Evolutionary conservation across 2,329 filamentous ascomycete species (phyloP).

Genomic region (Calonectria pteridis): DNA sequence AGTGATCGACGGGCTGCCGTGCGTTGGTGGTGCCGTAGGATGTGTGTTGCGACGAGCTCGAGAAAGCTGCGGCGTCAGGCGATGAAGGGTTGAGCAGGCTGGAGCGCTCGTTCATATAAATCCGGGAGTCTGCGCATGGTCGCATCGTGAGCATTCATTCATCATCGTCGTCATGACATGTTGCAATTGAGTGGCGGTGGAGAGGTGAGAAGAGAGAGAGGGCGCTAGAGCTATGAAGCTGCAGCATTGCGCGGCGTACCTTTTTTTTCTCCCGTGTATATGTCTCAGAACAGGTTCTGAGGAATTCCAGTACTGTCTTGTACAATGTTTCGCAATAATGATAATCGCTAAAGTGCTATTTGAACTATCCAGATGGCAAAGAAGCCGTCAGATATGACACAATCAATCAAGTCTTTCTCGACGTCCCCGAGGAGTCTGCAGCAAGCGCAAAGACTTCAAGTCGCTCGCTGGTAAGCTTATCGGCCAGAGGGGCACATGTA

Average conservation of each 20-base stretch:
- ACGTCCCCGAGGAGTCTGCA: slow-evolving; percentile 56
- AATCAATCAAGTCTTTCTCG: slow-evolving; percentile 65
- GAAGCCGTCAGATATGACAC: background rate
- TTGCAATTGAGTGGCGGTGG: slow-evolving; percentile 1
- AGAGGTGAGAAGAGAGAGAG: background rate
- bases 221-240: background rate
- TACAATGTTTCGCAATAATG: background rate
- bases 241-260: background rate
- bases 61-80: background rate
- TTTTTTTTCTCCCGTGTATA: background rate
- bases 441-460: slow-evolving; percentile 78
- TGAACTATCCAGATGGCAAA: background rate
- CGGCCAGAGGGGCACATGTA: slow-evolving; percentile 58
- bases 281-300: background rate
- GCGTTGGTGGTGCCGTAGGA: slow-evolving; percentile 20
- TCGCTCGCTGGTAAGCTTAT: slow-evolving; percentile 67
- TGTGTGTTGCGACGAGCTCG: slow-evolving; percentile 15
- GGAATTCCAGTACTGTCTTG: background rate
- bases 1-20: background rate
- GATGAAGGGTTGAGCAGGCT: slow-evolving; percentile 21
- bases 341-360: slow-evolving; percentile 1
- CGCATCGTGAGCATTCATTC: slow-evolving; percentile 1
- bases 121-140: background rate
- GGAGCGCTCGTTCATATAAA: slow-evolving; percentile 32
- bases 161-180: background rate